Evolutionary conservation across 2,329 filamentous ascomycete species (phyloP).

Genomic region (Aspergillus pseudoterreus): DNA sequence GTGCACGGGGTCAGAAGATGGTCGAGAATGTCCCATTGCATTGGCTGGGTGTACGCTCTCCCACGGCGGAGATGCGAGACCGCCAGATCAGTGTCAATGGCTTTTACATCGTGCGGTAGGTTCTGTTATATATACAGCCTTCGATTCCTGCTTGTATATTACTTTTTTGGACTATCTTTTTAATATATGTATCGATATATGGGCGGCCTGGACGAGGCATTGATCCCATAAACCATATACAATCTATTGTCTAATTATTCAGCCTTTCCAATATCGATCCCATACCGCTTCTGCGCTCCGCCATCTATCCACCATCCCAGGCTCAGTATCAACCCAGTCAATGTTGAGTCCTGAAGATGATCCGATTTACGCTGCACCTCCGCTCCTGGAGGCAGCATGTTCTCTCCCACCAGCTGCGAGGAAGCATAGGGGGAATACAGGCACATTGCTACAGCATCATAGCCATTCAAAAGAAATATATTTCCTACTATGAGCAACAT

Average conservation of each 20-base stretch:
- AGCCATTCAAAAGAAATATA: too few species aligned
- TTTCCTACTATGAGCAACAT: too few species aligned
- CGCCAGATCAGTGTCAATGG: conserved; percentile 33
- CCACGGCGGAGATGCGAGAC: conserved; percentile 44
- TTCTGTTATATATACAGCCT: conserved; percentile 57
- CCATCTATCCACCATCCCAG: neutral
- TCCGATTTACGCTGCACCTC: neutral
- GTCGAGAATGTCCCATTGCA: conserved; percentile 60
- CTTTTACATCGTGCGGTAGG: conserved; percentile 41
- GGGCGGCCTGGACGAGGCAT: too few species aligned
- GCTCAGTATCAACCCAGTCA: neutral
- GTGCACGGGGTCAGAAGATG: conserved; percentile 50
- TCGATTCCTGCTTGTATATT: conserved; percentile 10
- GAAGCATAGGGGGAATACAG: neutral
- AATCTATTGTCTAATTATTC: neutral
- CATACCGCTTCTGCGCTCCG: neutral
- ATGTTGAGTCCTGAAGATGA: neutral
- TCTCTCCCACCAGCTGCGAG: neutral
- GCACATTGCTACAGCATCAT: too few species aligned
- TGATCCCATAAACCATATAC: neutral
- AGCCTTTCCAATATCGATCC: neutral
- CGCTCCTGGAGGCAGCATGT: neutral
- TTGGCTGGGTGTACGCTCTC: conserved; percentile 54
- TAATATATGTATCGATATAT: too few species aligned
- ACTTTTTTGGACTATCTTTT: conserved; percentile 1